These are phyloP conservation scores for Prillingera fragicola DNA, from an alignment of 1,284 basidiomycete species.

Conservation along the genomic window DNA sequence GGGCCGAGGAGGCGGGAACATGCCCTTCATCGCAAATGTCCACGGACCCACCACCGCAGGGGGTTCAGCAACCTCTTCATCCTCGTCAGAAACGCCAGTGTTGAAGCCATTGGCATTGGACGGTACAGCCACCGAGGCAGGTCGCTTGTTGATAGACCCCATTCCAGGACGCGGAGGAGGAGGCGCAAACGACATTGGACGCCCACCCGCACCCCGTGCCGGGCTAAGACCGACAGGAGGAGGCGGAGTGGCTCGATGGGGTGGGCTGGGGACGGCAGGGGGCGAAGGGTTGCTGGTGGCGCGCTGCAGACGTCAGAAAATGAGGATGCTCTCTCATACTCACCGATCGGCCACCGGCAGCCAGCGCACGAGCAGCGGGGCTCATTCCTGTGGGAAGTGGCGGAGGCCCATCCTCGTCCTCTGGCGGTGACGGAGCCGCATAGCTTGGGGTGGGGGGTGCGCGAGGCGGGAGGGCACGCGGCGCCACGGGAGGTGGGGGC, in stretches of 20 bases:
- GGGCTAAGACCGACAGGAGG: conserved; percentile 29
- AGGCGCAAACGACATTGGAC: conserved; percentile 3
- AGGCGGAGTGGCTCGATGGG: conserved; percentile 15
- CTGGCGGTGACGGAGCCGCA: conserved; percentile 16
- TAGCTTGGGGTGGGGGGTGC: conserved; percentile 22
- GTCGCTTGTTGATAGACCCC: conserved; percentile 18
- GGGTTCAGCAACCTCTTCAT: conserved; percentile 30
- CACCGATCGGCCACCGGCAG: conserved; percentile 5
- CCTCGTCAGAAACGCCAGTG: conserved; percentile 15
- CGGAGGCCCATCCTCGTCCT: conserved; percentile 30
- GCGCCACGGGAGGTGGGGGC: conserved; percentile 26
- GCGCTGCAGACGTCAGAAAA: not conserved
- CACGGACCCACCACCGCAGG: conserved; percentile 42
- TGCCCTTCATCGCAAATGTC: conserved; percentile 48
- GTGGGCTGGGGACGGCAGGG: not conserved
- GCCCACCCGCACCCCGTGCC: conserved; percentile 18
- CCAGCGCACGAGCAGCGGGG: conserved; percentile 30
- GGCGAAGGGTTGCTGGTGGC: not conserved
- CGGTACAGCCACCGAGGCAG: conserved; percentile 27
- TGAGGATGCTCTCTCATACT: too few relatives aligned
- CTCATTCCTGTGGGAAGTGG: conserved; percentile 30
- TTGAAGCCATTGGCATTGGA: conserved; percentile 5
- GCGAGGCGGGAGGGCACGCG: conserved; percentile 16
- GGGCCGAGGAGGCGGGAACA: conserved; percentile 47
- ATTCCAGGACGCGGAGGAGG: conserved; percentile 27